Conservation (phyloP, 176 grass and related monocot genomes). For the Triticum monococcum region DNA sequence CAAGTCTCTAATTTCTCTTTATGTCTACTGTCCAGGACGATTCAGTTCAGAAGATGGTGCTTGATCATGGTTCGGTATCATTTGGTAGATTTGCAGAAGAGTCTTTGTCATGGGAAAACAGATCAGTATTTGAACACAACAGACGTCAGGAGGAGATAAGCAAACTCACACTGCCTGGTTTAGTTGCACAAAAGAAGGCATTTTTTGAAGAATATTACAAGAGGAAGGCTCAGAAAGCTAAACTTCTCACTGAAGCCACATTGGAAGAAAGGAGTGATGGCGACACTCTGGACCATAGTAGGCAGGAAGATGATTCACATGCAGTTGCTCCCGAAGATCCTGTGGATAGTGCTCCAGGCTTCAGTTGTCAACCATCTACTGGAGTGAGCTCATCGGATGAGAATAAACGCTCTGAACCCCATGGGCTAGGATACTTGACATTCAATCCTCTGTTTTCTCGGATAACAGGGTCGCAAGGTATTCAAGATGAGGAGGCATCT, state of each 20-base stretch:
- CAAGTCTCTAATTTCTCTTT: not conserved
- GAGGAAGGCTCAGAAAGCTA: conserved; percentile 48
- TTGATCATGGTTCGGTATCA: conserved; percentile 70
- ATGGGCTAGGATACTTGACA: conserved; percentile 39
- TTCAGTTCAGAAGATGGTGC: conserved; percentile 59
- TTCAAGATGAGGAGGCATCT: conserved; percentile 32
- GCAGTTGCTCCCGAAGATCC: conserved; percentile 22
- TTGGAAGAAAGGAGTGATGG: conserved; percentile 10
- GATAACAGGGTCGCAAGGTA: conserved; percentile 13
- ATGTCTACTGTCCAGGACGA: conserved; percentile 37
- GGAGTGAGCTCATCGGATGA: conserved; percentile 33
- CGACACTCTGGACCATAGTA: not conserved
- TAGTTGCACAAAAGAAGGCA: conserved; percentile 84
- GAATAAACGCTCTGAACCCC: conserved; percentile 23
- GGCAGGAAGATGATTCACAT: not conserved
- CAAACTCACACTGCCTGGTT: conserved; percentile 58
- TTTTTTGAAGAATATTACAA: conserved; percentile 94
- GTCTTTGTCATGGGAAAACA: conserved; percentile 77
- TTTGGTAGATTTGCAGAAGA: conserved; percentile 77
- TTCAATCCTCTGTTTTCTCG: conserved; percentile 49
- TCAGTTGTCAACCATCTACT: conserved; percentile 21
- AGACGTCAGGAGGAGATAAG: conserved; percentile 73
- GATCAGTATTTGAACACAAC: conserved; percentile 64
- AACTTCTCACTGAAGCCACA: conserved; percentile 15
- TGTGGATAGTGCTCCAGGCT: conserved; percentile 16